Evolutionary conservation across 202 grass and related monocot species (phyloP).

Genomic region (Schoenoplectus tabernaemontani): DNA sequence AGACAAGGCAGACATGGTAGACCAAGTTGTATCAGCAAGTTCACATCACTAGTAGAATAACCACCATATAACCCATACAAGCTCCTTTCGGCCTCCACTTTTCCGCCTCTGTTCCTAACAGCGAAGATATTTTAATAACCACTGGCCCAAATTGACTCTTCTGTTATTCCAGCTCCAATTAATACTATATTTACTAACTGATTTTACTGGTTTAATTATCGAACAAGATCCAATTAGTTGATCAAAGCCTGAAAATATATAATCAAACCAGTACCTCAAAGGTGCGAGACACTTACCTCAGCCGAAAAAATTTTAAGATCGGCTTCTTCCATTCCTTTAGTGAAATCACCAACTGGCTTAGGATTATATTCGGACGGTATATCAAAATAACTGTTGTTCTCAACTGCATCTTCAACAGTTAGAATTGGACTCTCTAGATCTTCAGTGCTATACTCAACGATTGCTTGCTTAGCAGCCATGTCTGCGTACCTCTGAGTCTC

Average conservation of each 20-base stretch:
- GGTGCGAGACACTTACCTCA: conserved; percentile 35
- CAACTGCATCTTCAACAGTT: conserved; percentile 63
- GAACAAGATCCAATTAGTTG: background rate
- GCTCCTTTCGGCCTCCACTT: no score
- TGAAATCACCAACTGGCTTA: conserved; percentile 51
- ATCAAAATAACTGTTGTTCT: conserved; percentile 43
- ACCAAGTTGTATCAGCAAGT: background rate
- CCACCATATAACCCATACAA: background rate
- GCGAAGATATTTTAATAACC: background rate
- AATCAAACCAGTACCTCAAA: background rate
- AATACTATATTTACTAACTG: background rate
- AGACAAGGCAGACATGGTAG: background rate
- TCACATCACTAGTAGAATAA: background rate
- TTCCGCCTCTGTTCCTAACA: no score
- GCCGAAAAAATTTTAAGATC: conserved; percentile 54
- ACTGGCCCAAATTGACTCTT: background rate
- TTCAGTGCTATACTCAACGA: conserved; percentile 46
- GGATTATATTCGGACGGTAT: conserved; percentile 19
- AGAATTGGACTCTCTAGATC: conserved; percentile 50
- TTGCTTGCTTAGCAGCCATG: conserved; percentile 61
- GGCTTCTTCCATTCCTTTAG: conserved; percentile 70
- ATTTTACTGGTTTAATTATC: background rate
- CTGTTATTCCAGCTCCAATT: background rate
- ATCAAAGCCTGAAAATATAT: background rate
- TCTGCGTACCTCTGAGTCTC: conserved; percentile 59